Evolutionary conservation across 202 grass and related monocot genomes (phyloP), one percentile per base, ranked within the genome.

Genomic region (Musa balbisiana): DNA sequence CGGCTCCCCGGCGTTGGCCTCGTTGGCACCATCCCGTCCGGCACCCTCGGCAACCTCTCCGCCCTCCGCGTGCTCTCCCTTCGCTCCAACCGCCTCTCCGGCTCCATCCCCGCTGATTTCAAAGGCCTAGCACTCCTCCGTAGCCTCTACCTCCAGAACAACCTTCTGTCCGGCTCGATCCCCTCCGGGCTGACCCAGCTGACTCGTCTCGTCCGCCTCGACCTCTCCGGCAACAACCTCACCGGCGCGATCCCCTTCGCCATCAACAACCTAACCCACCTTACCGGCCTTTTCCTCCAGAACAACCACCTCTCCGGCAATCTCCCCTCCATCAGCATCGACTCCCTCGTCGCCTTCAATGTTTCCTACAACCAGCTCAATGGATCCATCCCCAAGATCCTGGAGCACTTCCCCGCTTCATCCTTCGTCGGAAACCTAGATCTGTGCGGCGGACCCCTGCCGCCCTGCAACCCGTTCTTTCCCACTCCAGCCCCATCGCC

Each of bases 1-100:
- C 90, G 15, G 52, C 90, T 97, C 33, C 93, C 93, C 1, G 93
- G 88, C 49, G 67, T 91, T 19, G 90, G 88, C 11, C 93, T 97
- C 51, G 21, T 87, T 20, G 93, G 93, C 23, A 2, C 22, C 67
- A 58, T 97, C 1, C 76, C 84, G 0, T 19, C 55, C 0, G 76
- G 55, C 54, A 97, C 86, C 2, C 82, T 97, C 6, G 67, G 86
- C 0, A 11, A 1, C 2, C 86, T 97, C 54, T 24, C 12, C 19
- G 55, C 52, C 2, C 88, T 97, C 0, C 71, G 60, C 11, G 83
- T 79, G 1, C 80, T 97, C n/a, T 97, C 93, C 10, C 90, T 97
- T 16, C 86, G 90, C 3, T 80, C 87, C 62, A 97, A 97, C 71
- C 82, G 82, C 3, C 93, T 97, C 21, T 77, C 16, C 6, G 93